phyloP scores from a whole-genome alignment of 2,329 filamentous ascomycete genomes.

The Microsporum canis region DNA sequence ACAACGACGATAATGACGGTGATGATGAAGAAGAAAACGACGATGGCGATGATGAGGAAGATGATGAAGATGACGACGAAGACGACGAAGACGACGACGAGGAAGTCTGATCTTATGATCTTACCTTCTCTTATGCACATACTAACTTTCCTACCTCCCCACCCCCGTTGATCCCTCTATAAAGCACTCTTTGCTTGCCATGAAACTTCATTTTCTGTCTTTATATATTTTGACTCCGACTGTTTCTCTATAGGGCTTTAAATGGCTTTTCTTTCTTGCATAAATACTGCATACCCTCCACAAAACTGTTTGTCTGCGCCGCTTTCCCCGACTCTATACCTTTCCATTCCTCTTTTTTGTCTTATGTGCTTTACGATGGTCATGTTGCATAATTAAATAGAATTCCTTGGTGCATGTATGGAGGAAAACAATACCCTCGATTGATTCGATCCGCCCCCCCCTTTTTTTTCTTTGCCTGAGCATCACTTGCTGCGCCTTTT shows the following conservation, averaged over 20 bases:
- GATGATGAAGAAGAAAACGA: neutral
- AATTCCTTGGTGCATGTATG: conserved; percentile 4
- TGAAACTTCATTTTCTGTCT: neutral
- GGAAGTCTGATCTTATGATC: neutral
- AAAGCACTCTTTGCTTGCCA: neutral
- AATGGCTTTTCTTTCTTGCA: neutral
- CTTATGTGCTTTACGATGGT: neutral
- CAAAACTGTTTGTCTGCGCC: neutral
- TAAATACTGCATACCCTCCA: neutral
- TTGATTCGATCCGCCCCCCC: neutral
- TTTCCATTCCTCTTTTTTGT: neutral
- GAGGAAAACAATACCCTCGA: neutral
- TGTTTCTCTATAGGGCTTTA: neutral
- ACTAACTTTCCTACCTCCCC: neutral
- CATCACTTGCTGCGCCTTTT: neutral
- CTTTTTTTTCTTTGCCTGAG: neutral
- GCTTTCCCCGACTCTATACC: neutral
- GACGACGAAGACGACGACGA: neutral
- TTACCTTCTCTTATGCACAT: neutral
- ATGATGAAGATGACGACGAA: neutral
- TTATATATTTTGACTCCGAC: neutral
- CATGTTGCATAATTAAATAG: conserved; percentile 4
- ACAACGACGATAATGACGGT: neutral
- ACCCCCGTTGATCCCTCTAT: neutral
- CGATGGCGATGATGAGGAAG: neutral